Evolutionary conservation across 306 rosid genomes (phyloP).

Genomic region (Inga oerstediana): DNA sequence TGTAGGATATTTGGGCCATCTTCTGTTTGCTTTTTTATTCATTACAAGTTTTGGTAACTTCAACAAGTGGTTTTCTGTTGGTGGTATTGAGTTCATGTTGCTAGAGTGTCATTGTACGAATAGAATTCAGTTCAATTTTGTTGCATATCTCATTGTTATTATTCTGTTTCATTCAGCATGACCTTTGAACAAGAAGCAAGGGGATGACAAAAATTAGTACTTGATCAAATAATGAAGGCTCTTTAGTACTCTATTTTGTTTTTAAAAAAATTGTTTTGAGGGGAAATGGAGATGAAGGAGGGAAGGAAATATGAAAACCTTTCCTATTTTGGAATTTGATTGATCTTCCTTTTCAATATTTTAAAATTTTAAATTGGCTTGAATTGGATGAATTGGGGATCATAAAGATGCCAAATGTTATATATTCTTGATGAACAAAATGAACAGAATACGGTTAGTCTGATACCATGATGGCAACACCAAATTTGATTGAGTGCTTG

Average conservation of each 20-base stretch:
- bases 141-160: background rate
- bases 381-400: background rate
- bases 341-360: background rate
- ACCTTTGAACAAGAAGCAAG: background rate
- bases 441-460: background rate
- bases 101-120: background rate
- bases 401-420: background rate
- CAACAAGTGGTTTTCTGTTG: slow-evolving; percentile 21
- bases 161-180: background rate
- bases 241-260: background rate
- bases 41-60: slow-evolving; percentile 39
- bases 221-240: background rate
- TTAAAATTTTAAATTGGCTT: background rate
- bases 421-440: background rate
- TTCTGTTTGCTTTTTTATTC: background rate
- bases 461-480: background rate
- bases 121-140: background rate
- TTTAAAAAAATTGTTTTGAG: background rate
- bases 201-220: background rate
- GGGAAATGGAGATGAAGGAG: background rate
- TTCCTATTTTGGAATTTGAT: background rate
- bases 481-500: background rate
- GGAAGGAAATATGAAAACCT: background rate
- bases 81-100: slow-evolving; percentile 1
- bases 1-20: slow-evolving; percentile 40